Base-by-base conservation (phyloP, 2,329 filamentous ascomycete genomes). In the Aureobasidium mangrovei region DNA sequence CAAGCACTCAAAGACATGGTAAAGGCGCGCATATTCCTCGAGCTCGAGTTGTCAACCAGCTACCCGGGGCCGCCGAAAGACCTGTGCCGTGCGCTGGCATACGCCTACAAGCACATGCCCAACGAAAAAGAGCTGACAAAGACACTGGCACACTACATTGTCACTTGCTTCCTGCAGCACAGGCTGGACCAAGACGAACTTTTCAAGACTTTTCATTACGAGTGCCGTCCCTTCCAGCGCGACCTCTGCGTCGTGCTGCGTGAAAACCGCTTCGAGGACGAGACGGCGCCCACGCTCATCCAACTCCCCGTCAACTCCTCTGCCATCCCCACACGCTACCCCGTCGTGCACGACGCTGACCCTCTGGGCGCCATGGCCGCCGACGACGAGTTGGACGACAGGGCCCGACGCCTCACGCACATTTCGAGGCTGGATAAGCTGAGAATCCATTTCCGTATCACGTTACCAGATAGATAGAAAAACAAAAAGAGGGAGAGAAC, bases 141-240 rank as follows among this genome's bases (percentile, higher is more conserved):
- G 40, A 69, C 67, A 0, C 61, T 75, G 12, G 62, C 73, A 46
- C 67, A 72, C 58, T 75, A 74, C 60, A 74, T 71, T 56, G 63
- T 75, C 24, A 62, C 64, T 5, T 63, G 62, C 29, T 74, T 72
- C 58, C 36, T 54, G 35, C 42, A 47, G 28, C 72, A 75, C 56
- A 58, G 59, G 12, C 64, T 75, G 3, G 67, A 61, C 2, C 51
- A 66, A 26, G 62, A 68, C 40, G 52, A 56, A 8, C 65, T 67
- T 2, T 75, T 76, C 60, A 62, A 64, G 26, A 57, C 64, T 10
- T 56, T 72, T 8, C 65, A 67, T 1, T 68, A 61, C 39, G 66
- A 71, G 5, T 61, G 70, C 8, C 61, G 65, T 5, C 61, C 63
- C 4, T 74, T 75, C 58, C 65, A 70, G 39, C 66, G 67, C 45